Evolutionary conservation across 1,139 yeast species (phyloP).

Genomic region (Neolecta irregularis): DNA sequence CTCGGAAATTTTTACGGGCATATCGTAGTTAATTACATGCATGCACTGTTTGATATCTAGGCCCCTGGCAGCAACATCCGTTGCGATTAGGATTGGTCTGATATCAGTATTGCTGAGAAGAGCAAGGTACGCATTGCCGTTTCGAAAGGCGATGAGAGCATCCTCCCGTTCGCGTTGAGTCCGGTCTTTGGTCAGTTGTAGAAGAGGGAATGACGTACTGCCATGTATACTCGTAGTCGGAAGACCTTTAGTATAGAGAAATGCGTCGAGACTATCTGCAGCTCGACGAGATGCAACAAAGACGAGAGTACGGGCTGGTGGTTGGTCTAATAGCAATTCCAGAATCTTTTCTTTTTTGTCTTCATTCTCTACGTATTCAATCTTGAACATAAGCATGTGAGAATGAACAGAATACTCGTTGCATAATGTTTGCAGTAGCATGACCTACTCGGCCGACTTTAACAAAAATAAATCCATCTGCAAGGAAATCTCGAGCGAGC

Average conservation of each 20-base stretch:
- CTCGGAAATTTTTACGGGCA: slow-evolving; percentile 55
- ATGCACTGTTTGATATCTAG: too few species aligned
- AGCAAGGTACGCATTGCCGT: slow-evolving; percentile 24
- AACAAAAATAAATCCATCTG: not conserved
- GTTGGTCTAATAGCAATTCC: slow-evolving; percentile 1
- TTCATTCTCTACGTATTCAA: not conserved
- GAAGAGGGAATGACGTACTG: too few species aligned
- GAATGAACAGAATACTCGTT: too few species aligned
- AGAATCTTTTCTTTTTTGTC: not conserved
- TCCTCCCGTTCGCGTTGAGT: slow-evolving; percentile 5
- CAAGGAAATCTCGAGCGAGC: slow-evolving; percentile 34
- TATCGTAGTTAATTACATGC: slow-evolving; percentile 66
- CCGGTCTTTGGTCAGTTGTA: too few species aligned
- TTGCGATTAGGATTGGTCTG: slow-evolving; percentile 87
- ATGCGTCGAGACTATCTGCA: slow-evolving; percentile 2
- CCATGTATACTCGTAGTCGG: slow-evolving; percentile 1
- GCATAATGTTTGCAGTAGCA: slow-evolving; percentile 3
- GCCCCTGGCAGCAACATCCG: slow-evolving; percentile 97
- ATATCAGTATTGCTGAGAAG: too few species aligned
- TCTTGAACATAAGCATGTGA: too few species aligned
- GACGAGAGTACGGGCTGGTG: slow-evolving; percentile 4
- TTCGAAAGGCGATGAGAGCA: slow-evolving; percentile 25
- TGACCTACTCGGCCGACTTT: slow-evolving; percentile 4
- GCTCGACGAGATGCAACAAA: slow-evolving; percentile 1
- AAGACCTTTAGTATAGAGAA: not conserved